A percentile compares a stretch with the other conserved stretches of the same genome.
phyloP scores from a whole-genome alignment of 1,139 yeast species.

The Zygosaccharomyces sapae region DNA sequence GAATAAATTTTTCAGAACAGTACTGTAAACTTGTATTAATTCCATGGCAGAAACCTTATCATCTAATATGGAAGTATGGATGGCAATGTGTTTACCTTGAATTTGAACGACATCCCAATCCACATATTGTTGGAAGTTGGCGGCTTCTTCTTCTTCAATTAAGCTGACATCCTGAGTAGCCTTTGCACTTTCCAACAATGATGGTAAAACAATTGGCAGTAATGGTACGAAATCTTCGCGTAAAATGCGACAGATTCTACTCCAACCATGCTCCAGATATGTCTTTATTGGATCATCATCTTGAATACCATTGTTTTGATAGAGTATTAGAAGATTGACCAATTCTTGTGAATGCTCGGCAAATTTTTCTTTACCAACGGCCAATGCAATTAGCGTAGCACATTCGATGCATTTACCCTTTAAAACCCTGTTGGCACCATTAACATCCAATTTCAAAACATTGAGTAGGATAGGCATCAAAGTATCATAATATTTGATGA shows the following conservation, averaged over 20 bases:
- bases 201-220: slow-evolving; percentile 84
- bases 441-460: slow-evolving; percentile 75
- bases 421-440: slow-evolving; percentile 70
- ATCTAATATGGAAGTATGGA: slow-evolving; percentile 86
- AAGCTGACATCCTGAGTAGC: slow-evolving; percentile 86
- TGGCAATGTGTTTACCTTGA: slow-evolving; percentile 90
- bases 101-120: slow-evolving; percentile 94
- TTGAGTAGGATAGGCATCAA: slow-evolving; percentile 85
- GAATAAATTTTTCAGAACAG: slow-evolving; percentile 76
- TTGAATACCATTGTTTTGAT: slow-evolving; percentile 56
- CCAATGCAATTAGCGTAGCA: slow-evolving; percentile 86
- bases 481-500: slow-evolving; percentile 87
- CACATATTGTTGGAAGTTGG: slow-evolving; percentile 74
- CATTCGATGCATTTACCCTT: slow-evolving; percentile 96
- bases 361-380: slow-evolving; percentile 94
- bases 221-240: slow-evolving; percentile 87
- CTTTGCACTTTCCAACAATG: slow-evolving; percentile 76
- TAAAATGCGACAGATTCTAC: slow-evolving; percentile 79
- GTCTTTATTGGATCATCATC: slow-evolving; percentile 82
- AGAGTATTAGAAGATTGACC: slow-evolving; percentile 64
- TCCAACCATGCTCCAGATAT: slow-evolving; percentile 94
- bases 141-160: slow-evolving; percentile 84
- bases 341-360: slow-evolving; percentile 70
- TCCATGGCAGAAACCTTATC: slow-evolving; percentile 93
- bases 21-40: slow-evolving; percentile 79